Percentiles rank a stretch among this genome's conserved stretches.
phyloP scores from a whole-genome alignment of 257 asterid genomes.

The Mentha longifolia region DNA sequence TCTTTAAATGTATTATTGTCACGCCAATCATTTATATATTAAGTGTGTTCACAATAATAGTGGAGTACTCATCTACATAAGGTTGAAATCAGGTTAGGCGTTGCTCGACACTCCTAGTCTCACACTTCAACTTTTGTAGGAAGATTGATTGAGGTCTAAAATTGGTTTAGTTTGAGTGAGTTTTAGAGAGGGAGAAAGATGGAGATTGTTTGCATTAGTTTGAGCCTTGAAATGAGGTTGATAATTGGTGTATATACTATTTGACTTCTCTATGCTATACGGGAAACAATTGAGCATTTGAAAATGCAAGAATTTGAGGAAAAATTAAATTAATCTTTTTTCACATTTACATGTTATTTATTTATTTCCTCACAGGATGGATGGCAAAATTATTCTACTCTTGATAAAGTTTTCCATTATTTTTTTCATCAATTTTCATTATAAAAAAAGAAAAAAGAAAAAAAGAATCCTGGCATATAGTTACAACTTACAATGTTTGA shows the following conservation, averaged over 20 bases:
- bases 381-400: not conserved
- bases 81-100: conserved; percentile 27
- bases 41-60: no score
- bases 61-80: no score
- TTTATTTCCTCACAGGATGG: no score
- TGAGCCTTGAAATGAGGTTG: not conserved
- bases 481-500: no score
- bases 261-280: not conserved
- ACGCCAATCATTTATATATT: no score
- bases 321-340: not conserved
- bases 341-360: not conserved
- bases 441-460: no score
- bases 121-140: conserved; percentile 31
- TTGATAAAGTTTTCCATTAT: no score
- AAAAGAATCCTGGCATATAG: no score
- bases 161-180: not conserved
- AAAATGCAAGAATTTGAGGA: conserved; percentile 6
- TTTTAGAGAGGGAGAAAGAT: conserved; percentile 17
- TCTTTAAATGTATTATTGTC: no score
- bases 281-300: not conserved
- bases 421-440: no score
- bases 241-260: conserved; percentile 13
- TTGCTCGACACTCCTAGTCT: conserved; percentile 12
- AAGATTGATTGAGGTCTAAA: not conserved
- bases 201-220: conserved; percentile 2